Percentiles rank a stretch among this genome's conserved stretches.
These are phyloP conservation scores for Metschnikowia baotianmanensis DNA, from an alignment of 805 yeast species.

Conservation along the genomic window DNA sequence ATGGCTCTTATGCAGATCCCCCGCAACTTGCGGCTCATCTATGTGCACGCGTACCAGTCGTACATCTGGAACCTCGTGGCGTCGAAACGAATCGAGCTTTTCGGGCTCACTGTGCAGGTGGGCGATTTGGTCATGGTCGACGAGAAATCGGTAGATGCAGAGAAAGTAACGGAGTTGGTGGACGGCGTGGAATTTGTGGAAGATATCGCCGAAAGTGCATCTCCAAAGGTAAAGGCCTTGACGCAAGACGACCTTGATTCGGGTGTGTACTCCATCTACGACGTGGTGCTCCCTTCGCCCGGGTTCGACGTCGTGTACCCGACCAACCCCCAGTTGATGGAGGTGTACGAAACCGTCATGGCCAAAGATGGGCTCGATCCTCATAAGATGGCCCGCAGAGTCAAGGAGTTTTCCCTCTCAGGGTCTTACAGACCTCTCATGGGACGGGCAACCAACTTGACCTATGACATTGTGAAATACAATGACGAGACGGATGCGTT, in stretches of 20 bases:
- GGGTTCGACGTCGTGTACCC: constrained; percentile 94
- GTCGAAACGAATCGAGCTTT: constrained; percentile 66
- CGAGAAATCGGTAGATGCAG: constrained; percentile 18
- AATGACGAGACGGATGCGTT: constrained; percentile 64
- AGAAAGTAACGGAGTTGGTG: constrained; percentile 16
- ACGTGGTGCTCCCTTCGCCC: constrained; percentile 93
- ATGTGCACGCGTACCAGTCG: constrained; percentile 96
- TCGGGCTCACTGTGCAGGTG: constrained; percentile 65
- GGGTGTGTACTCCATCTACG: constrained; percentile 65
- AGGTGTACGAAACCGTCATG: constrained; percentile 72
- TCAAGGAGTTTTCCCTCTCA: constrained; percentile 84
- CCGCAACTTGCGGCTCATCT: constrained; percentile 87
- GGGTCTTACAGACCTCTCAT: constrained; percentile 84
- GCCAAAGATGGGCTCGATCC: constrained; percentile 80
- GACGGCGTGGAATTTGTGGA: constrained; percentile 62
- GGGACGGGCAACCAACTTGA: constrained; percentile 61
- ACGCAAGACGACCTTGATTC: constrained; percentile 68
- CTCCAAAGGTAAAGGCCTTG: constrained; percentile 67
- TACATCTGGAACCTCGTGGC: constrained; percentile 91
- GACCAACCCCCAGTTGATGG: constrained; percentile 53
- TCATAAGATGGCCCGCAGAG: constrained; percentile 75
- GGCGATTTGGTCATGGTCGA: constrained; percentile 74
- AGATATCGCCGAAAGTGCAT: constrained; percentile 59
- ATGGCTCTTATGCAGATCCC: constrained; percentile 87
- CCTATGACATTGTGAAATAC: constrained; percentile 63